Conservation (phyloP, 768 basidiomycete species). For the Serendipita vermifera region DNA sequence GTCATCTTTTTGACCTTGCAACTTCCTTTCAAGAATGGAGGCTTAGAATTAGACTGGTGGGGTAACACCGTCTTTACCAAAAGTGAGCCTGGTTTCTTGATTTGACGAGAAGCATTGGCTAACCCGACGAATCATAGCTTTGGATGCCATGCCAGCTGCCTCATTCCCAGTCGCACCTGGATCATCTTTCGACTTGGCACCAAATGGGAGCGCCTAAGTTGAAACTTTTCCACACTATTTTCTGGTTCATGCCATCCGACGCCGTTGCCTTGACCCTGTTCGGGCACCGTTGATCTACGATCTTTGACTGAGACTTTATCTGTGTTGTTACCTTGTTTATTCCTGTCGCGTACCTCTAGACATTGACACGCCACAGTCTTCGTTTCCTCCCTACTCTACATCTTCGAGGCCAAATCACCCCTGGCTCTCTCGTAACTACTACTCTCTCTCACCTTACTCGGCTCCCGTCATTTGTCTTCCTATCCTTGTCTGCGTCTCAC, state of each 20-base stretch:
- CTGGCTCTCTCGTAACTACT: too few relatives aligned
- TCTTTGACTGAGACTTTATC: too few relatives aligned
- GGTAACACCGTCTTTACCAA: conserved; percentile 21
- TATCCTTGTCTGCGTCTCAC: neutral
- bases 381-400: too few relatives aligned
- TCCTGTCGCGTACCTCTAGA: too few relatives aligned
- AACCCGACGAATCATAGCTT: neutral
- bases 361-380: too few relatives aligned
- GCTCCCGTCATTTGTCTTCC: neutral
- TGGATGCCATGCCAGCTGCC: neutral
- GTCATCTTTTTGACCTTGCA: conserved; percentile 32
- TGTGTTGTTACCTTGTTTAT: too few relatives aligned
- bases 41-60: conserved; percentile 25
- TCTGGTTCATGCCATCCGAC: too few relatives aligned
- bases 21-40: conserved; percentile 24
- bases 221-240: too few relatives aligned
- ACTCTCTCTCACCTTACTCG: neutral
- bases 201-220: neutral
- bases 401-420: too few relatives aligned
- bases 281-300: too few relatives aligned
- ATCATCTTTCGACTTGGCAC: neutral
- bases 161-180: neutral
- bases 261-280: too few relatives aligned
- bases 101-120: too few relatives aligned
- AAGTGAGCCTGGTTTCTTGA: neutral